Base-by-base conservation (phyloP, 441 rosid species). In the Pelargonium myrrhifolium region DNA sequence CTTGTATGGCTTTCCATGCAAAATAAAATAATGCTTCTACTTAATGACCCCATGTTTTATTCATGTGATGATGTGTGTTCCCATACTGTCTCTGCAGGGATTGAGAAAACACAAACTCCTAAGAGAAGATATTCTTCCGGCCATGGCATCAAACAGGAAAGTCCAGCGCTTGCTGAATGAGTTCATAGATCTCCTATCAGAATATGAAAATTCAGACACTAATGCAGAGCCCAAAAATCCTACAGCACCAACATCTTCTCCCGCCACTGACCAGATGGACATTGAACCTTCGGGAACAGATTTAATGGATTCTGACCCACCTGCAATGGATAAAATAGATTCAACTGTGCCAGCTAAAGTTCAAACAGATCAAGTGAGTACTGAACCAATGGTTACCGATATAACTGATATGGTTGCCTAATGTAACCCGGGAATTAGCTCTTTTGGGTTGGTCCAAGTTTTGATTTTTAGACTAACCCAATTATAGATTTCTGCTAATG, bases 121-220 rank as follows among this genome's bases (percentile, higher is more conserved):
- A 68, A 75, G 85, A 74, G 91, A 91, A 43, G 97, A 91, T 74
- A 85, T 94, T 78, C 97, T 94, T 74, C 97, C 99, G 5, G 96
- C 97, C 39, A 84, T 89, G 92, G 99, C 97, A 64, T 81, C 97
- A 35, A 94, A 94, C 76, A 81, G 99, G 65, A 94, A 91, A 81
- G 99, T 94, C 37, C 99, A 94, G 81, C 86, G 96, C 47, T 81
- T 94, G 42, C 93, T 94, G 58, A 89, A 85, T 14, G 99, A 94
- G 78, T 94, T 94, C 70, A 84, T 92, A 83, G 94, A 94, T 83
- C 92, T 89, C 60, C 77, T 94, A 21, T 91, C 97, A 42, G 99
- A 94, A 79, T 94, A 89, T 67, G 92, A 78, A 74, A 80, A 74
- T 68, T 31, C 75, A 2, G 87, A 83, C 64, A 64, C 67, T 65